Base-by-base conservation (phyloP, 2,329 filamentous ascomycete species). In the Paecilomyces formosus region DNA sequence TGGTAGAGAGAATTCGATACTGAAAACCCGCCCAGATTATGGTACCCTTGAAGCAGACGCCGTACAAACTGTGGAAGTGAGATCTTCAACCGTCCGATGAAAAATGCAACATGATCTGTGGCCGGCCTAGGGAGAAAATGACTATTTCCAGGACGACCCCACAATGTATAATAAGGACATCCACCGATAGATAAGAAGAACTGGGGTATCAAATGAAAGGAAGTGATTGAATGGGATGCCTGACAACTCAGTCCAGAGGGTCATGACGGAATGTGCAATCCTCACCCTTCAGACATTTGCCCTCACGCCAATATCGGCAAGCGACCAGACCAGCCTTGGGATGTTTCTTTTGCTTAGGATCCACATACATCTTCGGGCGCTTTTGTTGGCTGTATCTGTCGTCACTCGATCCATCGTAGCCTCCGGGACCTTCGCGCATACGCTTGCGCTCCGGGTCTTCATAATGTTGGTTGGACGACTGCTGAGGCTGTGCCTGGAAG, bases 301-400 rank as follows among this genome's bases (percentile, higher is more conserved):
- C 81, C 60, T 81, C 76, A 35, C 78, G 72, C 77, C 77, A 84
- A 67, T 80, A 84, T 59, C 77, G 76, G 69, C 82, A 84, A 9
- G 76, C 69, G 35, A 79, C 73, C 21, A 75, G 68, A 55, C 76
- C 76, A 59, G 73, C 74, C 61, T 78, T 78, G 55, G 74, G 74
- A 61, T 76, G 72, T 61, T 72, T 73, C 59, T 74, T 75, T 12
- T 58, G 53, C 56, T 67, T 67, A n/a, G 58, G 58, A 9, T 73
- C 67, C 4, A 65, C 67, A 58, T 68, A 70, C 15, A 64, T 64
- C 60, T 68, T 71, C 18, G 68, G 70, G 18, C 74, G 72, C 60
- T 77, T 78, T 45, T 64, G 58, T 33, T 69, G 64, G 54, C 60
- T 65, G 62, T 67, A 72, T 26, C 65, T 62, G 22, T 68, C 67